Percentiles rank a stretch among this genome's conserved stretches.
Conservation (phyloP, 2,329 filamentous ascomycete genomes). For the Stemphylium beticola region DNA sequence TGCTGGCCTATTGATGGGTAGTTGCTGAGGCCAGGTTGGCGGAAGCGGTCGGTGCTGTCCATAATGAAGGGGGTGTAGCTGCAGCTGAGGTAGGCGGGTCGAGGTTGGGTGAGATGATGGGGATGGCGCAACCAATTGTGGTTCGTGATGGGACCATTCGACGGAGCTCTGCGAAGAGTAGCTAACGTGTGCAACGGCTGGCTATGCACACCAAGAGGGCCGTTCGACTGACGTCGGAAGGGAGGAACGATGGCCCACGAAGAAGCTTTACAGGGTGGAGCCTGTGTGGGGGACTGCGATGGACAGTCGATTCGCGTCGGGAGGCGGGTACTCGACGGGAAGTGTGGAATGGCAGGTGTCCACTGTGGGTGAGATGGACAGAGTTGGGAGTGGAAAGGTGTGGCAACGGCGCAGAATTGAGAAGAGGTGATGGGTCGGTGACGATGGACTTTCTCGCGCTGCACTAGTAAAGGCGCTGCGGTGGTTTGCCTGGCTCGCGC, state of each 20-base stretch:
- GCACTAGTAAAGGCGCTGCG: slow-evolving; percentile 22
- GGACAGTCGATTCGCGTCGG: slow-evolving; percentile 34
- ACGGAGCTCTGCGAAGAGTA: slow-evolving; percentile 31
- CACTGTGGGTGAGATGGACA: slow-evolving; percentile 22
- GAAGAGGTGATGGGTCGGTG: slow-evolving; percentile 21
- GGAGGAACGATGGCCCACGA: slow-evolving; percentile 37
- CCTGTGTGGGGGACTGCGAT: slow-evolving; percentile 42
- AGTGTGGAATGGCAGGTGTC: slow-evolving; percentile 26
- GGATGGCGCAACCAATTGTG: slow-evolving; percentile 43
- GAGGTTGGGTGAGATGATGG: slow-evolving; percentile 21
- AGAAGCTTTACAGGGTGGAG: slow-evolving; percentile 43
- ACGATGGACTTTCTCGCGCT: slow-evolving; percentile 18
- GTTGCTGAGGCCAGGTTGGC: slow-evolving; percentile 43
- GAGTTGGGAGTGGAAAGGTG: slow-evolving; percentile 15
- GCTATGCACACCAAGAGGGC: slow-evolving; percentile 32
- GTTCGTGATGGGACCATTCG: slow-evolving; percentile 39
- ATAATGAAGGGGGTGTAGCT: slow-evolving; percentile 27
- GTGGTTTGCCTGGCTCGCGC: slow-evolving; percentile 40
- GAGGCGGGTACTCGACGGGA: slow-evolving; percentile 26
- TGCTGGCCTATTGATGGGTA: slow-evolving; percentile 42
- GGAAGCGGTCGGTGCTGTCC: slow-evolving; percentile 44
- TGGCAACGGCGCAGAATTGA: slow-evolving; percentile 23
- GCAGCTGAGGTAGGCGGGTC: slow-evolving; percentile 6
- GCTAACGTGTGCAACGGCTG: slow-evolving; percentile 31
- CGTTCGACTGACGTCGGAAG: slow-evolving; percentile 31